Conservation (phyloP, 345 rosid species). For the Noccaea caerulescens region DNA sequence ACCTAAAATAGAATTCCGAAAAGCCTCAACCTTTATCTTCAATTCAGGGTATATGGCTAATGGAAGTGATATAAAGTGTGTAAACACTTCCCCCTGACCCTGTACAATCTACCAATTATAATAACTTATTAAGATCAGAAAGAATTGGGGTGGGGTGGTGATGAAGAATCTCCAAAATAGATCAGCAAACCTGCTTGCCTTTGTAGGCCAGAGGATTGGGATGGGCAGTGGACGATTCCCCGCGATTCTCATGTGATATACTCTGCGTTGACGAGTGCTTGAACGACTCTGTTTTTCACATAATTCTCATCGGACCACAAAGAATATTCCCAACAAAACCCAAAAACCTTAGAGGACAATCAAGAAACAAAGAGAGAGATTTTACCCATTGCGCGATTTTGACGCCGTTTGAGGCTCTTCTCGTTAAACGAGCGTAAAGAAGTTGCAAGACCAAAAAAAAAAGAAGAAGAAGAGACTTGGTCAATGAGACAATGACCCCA, state of each 20-base stretch:
- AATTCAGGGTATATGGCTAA: slow-evolving; percentile 76
- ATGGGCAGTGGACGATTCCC: slow-evolving; percentile 19
- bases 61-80: slow-evolving; percentile 90
- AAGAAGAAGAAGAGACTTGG: not conserved
- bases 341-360: not conserved
- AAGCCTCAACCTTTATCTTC: slow-evolving; percentile 61
- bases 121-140: not conserved
- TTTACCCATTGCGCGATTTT: not conserved
- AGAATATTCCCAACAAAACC: not conserved
- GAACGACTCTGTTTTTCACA: not conserved
- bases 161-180: not conserved
- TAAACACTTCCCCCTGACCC: slow-evolving; percentile 59
- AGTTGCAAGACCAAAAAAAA: not conserved
- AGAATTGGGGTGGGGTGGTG: not conserved
- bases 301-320: slow-evolving; percentile 19
- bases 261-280: slow-evolving; percentile 4
- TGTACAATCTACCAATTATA: slow-evolving; percentile 50
- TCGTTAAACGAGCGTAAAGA: not conserved
- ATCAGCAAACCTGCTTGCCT: slow-evolving; percentile 37
- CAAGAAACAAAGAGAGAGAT: not conserved
- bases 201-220: slow-evolving; percentile 1
- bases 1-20: slow-evolving; percentile 65
- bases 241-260: slow-evolving; percentile 2
- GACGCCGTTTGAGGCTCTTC: slow-evolving; percentile 31
- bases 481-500: slow-evolving; percentile 26